phyloP scores from a whole-genome alignment of 345 rosid genomes.

The Camelina sativa region DNA sequence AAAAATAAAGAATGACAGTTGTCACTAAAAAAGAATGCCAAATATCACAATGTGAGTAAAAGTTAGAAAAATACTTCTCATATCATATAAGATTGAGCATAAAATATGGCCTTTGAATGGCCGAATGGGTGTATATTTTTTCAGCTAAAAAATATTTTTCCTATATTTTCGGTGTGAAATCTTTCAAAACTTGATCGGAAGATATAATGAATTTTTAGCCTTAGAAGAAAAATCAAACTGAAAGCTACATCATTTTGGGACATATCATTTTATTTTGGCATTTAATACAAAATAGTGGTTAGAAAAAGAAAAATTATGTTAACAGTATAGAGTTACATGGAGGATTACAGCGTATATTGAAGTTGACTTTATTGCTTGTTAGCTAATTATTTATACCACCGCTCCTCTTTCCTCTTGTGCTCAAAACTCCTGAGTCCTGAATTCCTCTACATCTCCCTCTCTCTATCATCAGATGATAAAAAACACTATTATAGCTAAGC shows the following conservation, averaged over 20 bases:
- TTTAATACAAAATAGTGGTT: conserved; percentile 9
- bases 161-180: background rate
- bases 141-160: background rate
- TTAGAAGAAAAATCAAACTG: background rate
- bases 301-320: background rate
- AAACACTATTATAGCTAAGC: conserved; percentile 17
- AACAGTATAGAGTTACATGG: background rate
- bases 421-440: conserved; percentile 13
- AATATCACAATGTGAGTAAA: no score
- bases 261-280: background rate
- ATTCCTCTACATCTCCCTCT: conserved; percentile 24
- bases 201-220: background rate
- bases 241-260: background rate
- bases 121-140: no score
- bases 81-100: background rate
- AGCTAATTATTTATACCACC: conserved; percentile 38
- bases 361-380: conserved; percentile 37
- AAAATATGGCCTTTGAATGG: no score
- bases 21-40: no score
- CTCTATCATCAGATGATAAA: conserved; percentile 10
- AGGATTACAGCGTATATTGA: conserved; percentile 1
- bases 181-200: background rate
- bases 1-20: no score
- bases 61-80: no score
- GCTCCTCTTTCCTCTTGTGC: conserved; percentile 29